phyloP scores from a whole-genome alignment of 2,329 filamentous ascomycete species.

The Verticillium klebahnii region DNA sequence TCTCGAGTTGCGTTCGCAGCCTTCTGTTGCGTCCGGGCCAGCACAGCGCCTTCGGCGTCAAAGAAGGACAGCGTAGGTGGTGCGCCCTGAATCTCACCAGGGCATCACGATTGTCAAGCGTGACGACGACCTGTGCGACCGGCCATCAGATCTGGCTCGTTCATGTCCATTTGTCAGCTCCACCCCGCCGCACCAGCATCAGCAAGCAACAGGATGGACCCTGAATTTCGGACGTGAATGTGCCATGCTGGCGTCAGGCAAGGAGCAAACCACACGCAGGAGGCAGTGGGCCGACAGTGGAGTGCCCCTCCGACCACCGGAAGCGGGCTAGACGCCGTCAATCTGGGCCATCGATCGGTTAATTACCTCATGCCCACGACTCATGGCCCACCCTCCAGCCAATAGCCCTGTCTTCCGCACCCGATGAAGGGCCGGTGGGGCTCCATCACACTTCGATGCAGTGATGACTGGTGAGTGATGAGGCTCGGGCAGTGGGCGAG shows the following conservation, averaged over 20 bases:
- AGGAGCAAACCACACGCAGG: neutral
- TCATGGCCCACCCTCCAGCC: neutral
- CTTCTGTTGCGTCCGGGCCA: neutral
- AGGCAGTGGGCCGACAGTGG: neutral
- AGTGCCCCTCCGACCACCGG: neutral
- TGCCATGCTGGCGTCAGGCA: neutral
- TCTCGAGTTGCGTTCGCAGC: neutral
- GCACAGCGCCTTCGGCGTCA: too few relatives aligned
- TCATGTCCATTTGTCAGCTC: neutral
- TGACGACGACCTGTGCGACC: neutral
- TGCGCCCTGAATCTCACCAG: neutral
- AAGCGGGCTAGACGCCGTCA: neutral
- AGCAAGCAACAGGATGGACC: neutral
- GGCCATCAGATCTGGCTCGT: neutral
- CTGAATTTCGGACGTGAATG: neutral
- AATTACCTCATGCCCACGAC: neutral
- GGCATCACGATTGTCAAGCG: neutral
- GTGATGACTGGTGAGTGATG: too few relatives aligned
- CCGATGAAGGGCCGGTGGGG: neutral
- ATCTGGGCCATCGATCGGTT: neutral
- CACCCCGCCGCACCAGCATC: neutral
- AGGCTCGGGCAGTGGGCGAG: too few relatives aligned
- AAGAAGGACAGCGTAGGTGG: too few relatives aligned
- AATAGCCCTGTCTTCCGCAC: neutral
- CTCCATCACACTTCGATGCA: neutral